Evolutionary conservation across 805 yeast genomes (phyloP).

Genomic region (Groenewaldozyma salmanticensis): DNA sequence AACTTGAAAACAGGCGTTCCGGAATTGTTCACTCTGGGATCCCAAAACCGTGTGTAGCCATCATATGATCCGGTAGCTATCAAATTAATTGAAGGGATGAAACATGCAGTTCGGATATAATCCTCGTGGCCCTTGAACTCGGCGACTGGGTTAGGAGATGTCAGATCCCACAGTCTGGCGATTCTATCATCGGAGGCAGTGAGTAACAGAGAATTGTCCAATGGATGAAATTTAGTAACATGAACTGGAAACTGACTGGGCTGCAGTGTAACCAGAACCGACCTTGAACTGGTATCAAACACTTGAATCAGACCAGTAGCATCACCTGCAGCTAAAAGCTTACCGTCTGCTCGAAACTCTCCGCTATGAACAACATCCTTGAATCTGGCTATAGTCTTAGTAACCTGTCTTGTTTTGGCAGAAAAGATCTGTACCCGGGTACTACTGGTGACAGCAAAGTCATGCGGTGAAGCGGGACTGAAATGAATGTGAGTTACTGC

Average conservation of each 20-base stretch:
- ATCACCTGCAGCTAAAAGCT: conserved; percentile 86
- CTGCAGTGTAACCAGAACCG: conserved; percentile 65
- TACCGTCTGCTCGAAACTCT: conserved; percentile 86
- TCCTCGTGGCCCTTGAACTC: conserved; percentile 72
- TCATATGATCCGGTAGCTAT: conserved; percentile 94
- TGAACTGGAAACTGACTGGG: conserved; percentile 87
- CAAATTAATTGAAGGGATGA: conserved; percentile 62
- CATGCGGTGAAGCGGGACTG: conserved; percentile 78
- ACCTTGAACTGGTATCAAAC: conserved; percentile 75
- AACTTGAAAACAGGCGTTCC: conserved; percentile 49
- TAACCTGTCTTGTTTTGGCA: conserved; percentile 86
- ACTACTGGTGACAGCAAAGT: conserved; percentile 87
- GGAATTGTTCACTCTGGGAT: conserved; percentile 46
- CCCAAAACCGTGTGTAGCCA: conserved; percentile 74
- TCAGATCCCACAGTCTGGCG: conserved; percentile 82
- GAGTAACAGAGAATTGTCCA: conserved; percentile 59
- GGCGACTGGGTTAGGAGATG: conserved; percentile 64
- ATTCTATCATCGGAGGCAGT: conserved; percentile 89
- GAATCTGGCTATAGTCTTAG: conserved; percentile 76
- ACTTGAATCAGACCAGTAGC: conserved; percentile 89
- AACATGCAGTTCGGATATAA: conserved; percentile 74
- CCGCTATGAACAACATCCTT: conserved; percentile 90
- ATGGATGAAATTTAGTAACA: conserved; percentile 85
- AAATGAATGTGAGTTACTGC: conserved; percentile 82
- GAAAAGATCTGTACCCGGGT: conserved; percentile 88